These are phyloP conservation scores for Berberis thunbergii DNA, from an alignment of 164 flowering plant genomes.

Conservation along the genomic window DNA sequence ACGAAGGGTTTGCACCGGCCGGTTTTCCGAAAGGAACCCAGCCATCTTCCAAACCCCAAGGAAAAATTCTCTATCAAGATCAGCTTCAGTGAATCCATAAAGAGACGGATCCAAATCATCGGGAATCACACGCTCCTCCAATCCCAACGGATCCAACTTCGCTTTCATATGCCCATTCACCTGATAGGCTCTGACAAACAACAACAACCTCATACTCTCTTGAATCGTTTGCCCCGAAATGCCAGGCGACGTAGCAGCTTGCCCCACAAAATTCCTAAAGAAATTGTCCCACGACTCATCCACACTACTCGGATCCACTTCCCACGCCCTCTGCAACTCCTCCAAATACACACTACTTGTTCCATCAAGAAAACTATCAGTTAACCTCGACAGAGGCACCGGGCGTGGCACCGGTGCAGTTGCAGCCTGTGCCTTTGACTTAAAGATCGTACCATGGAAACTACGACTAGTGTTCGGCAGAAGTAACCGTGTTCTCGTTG, in stretches of 20 bases:
- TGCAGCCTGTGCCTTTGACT: slow-evolving; percentile 44
- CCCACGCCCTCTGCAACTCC: slow-evolving; percentile 98
- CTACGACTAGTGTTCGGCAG: slow-evolving; percentile 26
- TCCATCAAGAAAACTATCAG: slow-evolving; percentile 92
- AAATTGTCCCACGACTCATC: slow-evolving; percentile 99
- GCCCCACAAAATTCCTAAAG: slow-evolving; percentile 92
- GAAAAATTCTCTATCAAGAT: slow-evolving; percentile 89
- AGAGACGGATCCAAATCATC: slow-evolving; percentile 70
- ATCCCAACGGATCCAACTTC: slow-evolving; percentile 71
- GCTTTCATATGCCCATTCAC: slow-evolving; percentile 96
- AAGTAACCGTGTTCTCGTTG: slow-evolving; percentile 24
- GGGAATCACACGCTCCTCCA: slow-evolving; percentile 63
- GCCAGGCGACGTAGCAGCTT: slow-evolving; percentile 76
- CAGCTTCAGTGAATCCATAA: slow-evolving; percentile 87
- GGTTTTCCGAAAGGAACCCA: slow-evolving; percentile 91
- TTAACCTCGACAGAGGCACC: slow-evolving; percentile 78
- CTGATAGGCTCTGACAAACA: slow-evolving; percentile 94
- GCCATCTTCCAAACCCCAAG: slow-evolving; percentile 92
- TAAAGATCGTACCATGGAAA: slow-evolving; percentile 47
- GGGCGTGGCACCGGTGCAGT: slow-evolving; percentile 72
- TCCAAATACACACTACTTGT: slow-evolving; percentile 93
- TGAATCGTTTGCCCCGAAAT: slow-evolving; percentile 94
- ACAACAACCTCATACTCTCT: slow-evolving; percentile 87
- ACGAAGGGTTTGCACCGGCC: slow-evolving; percentile 88
- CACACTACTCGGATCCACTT: slow-evolving; percentile 68